Percentiles rank a stretch among this genome's conserved stretches.
phyloP scores from a whole-genome alignment of 495 filamentous ascomycete genomes.

The Tuber magnatum region DNA sequence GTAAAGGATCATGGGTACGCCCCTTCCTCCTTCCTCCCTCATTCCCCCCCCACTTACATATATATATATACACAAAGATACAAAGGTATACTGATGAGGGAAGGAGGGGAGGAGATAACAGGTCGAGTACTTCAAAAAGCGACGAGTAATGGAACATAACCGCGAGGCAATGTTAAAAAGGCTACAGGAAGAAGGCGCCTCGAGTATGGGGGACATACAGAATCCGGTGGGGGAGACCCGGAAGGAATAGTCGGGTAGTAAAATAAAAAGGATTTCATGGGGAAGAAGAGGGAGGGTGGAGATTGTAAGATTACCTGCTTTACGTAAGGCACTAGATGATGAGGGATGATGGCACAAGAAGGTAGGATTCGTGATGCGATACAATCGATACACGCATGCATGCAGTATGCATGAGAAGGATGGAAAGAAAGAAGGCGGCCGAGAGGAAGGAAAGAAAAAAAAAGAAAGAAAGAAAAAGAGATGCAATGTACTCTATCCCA shows the following conservation, averaged over 20 bases:
- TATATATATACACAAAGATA: neutral
- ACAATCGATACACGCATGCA: neutral
- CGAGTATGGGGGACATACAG: constrained; percentile 47
- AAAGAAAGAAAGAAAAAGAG: neutral
- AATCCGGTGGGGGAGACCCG: constrained; percentile 29
- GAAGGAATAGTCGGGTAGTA: constrained; percentile 18
- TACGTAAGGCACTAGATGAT: neutral
- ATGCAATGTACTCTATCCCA: neutral
- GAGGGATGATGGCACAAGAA: neutral
- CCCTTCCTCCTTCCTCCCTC: constrained; percentile 1
- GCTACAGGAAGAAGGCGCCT: constrained; percentile 72
- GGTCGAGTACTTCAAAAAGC: constrained; percentile 97
- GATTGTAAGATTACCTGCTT: neutral
- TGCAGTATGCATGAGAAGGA: neutral
- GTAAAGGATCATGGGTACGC: constrained; percentile 71
- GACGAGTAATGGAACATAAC: constrained; percentile 82
- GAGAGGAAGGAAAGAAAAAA: neutral
- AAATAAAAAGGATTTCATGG: neutral
- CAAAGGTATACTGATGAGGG: neutral
- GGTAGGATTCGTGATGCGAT: neutral
- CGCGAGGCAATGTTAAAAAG: constrained; percentile 70
- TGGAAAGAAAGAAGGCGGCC: neutral
- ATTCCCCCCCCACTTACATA: neutral
- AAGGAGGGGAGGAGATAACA: constrained; percentile 41
- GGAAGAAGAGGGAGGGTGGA: too few relatives aligned